Conservation (phyloP, 2,329 filamentous ascomycete genomes). For the Raffaelea albimanens region DNA sequence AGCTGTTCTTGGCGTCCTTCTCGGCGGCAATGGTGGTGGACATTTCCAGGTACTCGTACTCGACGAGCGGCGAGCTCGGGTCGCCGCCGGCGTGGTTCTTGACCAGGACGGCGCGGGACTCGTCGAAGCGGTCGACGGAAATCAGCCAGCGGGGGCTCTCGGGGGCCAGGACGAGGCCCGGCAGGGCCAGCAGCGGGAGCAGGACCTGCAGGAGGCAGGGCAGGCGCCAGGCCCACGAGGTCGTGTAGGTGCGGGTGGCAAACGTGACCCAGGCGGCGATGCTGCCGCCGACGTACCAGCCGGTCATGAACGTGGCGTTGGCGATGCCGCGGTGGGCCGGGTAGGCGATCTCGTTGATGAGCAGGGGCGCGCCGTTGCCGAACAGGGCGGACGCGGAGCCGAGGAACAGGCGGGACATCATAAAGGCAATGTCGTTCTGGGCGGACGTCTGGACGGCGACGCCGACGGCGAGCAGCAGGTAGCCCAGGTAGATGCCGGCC, state of each 20-base stretch:
- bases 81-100: constrained; percentile 9
- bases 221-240: constrained; percentile 43
- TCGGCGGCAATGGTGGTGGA: constrained; percentile 1
- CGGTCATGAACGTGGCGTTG: constrained; percentile 8
- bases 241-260: constrained; percentile 22
- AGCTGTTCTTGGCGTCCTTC: not conserved
- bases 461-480: constrained; percentile 19
- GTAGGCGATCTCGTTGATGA: constrained; percentile 11
- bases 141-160: constrained; percentile 11
- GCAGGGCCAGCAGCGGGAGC: constrained; percentile 18
- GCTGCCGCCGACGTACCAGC: constrained; percentile 19
- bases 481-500: constrained; percentile 24
- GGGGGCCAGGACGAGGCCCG: constrained; percentile 2
- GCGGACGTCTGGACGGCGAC: constrained; percentile 23
- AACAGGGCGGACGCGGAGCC: constrained; percentile 11
- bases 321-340: constrained; percentile 9
- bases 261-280: constrained; percentile 23
- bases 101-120: constrained; percentile 24
- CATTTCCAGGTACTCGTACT: constrained; percentile 30
- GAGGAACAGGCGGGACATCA: constrained; percentile 21
- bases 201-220: constrained; percentile 43
- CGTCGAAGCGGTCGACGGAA: constrained; percentile 13
- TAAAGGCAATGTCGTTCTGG: constrained; percentile 18
- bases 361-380: constrained; percentile 5
- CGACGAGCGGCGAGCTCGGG: constrained; percentile 35